phyloP scores from a whole-genome alignment of 2,329 filamentous ascomycete genomes.

The Aspergillus ustus region DNA sequence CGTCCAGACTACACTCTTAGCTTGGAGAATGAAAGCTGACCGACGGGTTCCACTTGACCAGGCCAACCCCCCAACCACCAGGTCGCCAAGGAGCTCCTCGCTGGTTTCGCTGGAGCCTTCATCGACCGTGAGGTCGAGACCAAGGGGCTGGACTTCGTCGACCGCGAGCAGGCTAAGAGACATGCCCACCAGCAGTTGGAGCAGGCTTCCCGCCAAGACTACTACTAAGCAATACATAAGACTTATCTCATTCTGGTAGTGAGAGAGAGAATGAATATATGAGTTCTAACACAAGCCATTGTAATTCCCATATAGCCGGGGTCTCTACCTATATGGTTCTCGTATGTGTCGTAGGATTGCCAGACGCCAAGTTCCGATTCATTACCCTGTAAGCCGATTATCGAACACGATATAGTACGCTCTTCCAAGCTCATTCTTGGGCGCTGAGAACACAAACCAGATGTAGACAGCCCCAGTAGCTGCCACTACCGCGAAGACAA shows the following conservation, averaged over 20 bases:
- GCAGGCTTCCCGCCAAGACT: conserved; percentile 36
- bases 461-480: background rate
- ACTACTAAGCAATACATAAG: background rate
- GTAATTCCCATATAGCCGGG: no score
- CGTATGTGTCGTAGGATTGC: no score
- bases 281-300: no score
- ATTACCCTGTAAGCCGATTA: no score
- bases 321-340: no score
- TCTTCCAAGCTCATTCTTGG: background rate
- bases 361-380: no score
- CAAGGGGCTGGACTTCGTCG: conserved; percentile 64
- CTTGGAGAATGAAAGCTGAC: no score
- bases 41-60: conserved; percentile 32
- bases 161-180: conserved; percentile 63
- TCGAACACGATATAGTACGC: no score
- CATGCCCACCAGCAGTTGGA: conserved; percentile 59
- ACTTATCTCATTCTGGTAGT: background rate
- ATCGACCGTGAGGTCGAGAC: conserved; percentile 75
- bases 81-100: conserved; percentile 77
- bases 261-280: background rate
- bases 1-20: background rate
- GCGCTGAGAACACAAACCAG: background rate
- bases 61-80: conserved; percentile 71
- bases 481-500: background rate
- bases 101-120: conserved; percentile 75